Percentiles rank a stretch among this genome's conserved stretches.
These are phyloP conservation scores for Neoascochyta sp. DNA, from an alignment of 2,329 filamentous ascomycete genomes.

Conservation along the genomic window DNA sequence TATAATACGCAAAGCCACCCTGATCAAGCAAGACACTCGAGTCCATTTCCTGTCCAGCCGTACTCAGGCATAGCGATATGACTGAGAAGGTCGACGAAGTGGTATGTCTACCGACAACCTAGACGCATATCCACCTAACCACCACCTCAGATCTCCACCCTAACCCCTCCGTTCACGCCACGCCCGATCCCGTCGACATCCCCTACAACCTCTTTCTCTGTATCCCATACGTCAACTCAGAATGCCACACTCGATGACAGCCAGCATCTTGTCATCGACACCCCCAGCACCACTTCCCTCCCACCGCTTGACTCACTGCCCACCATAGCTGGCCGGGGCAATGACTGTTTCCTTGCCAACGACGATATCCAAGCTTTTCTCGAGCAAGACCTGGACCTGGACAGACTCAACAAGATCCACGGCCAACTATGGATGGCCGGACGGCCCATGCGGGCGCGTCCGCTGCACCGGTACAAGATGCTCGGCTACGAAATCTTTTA, in stretches of 20 bases:
- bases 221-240: slow-evolving; percentile 10
- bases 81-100: too few relatives aligned
- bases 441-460: slow-evolving; percentile 34
- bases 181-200: slow-evolving; percentile 20
- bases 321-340: slow-evolving; percentile 24
- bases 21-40: too few relatives aligned
- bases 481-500: slow-evolving; percentile 27
- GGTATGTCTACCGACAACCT: too few relatives aligned
- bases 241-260: slow-evolving; percentile 5
- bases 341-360: slow-evolving; percentile 20
- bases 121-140: too few relatives aligned
- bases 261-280: slow-evolving; percentile 20
- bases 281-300: slow-evolving; percentile 15
- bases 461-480: slow-evolving; percentile 38
- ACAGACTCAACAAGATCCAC: slow-evolving; percentile 33
- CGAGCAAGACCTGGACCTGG: slow-evolving; percentile 26
- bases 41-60: too few relatives aligned
- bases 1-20: too few relatives aligned
- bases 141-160: too few relatives aligned
- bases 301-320: slow-evolving; percentile 31
- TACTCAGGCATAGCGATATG: too few relatives aligned
- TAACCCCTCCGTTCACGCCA: slow-evolving; percentile 24
- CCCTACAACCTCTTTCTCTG: slow-evolving; percentile 1
- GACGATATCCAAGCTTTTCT: slow-evolving; percentile 27
- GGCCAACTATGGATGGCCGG: slow-evolving; percentile 37